phyloP scores from a whole-genome alignment of 139 green algal genomes.

The Volvox africanus region DNA sequence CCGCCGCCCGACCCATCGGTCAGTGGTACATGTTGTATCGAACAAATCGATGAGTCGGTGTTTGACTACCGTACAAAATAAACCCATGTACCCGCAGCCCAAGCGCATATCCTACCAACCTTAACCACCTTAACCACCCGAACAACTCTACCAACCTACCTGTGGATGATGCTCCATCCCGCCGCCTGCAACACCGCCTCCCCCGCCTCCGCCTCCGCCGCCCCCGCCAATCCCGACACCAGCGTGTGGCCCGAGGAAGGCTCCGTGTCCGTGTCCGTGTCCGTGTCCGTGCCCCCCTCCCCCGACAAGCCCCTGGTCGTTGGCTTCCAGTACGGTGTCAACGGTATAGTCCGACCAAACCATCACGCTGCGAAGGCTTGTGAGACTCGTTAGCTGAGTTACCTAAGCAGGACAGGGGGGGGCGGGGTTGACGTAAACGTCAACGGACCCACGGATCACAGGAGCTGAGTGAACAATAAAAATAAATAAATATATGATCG shows the following conservation, averaged over 20 bases:
- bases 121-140: not conserved
- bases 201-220: not conserved
- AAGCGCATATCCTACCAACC: no score
- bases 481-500: no score
- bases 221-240: not conserved
- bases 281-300: not conserved
- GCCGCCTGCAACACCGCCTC: not conserved
- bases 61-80: not conserved
- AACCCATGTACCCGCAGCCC: no score
- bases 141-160: not conserved
- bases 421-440: no score
- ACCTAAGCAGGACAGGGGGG: not conserved
- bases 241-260: not conserved
- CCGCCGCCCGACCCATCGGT: not conserved
- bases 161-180: not conserved
- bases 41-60: no score
- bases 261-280: no score
- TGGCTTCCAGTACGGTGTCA: not conserved
- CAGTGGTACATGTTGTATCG: no score
- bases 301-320: not conserved
- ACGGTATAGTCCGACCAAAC: conserved; percentile 43
- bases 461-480: no score
- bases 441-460: no score
- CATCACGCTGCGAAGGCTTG: conserved; percentile 46
- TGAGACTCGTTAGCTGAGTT: conserved; percentile 43